Conservation (phyloP, 2,329 filamentous ascomycete species). For the Penicillium sp. region DNA sequence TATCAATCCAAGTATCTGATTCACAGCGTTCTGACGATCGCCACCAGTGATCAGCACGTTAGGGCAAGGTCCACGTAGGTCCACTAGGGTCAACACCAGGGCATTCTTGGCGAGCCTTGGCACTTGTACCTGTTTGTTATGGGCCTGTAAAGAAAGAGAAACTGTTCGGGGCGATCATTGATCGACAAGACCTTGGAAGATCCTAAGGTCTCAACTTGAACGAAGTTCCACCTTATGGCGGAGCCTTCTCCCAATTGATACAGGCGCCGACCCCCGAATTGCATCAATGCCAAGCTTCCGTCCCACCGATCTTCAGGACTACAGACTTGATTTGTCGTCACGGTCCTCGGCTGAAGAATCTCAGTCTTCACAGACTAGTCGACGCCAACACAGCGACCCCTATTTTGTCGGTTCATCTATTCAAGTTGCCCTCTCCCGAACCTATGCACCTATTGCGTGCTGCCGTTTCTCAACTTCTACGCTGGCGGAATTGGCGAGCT, state of each 20-base stretch:
- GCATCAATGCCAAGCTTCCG: neutral
- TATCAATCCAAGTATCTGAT: neutral
- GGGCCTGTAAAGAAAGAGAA: neutral
- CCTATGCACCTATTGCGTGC: neutral
- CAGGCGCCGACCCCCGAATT: neutral
- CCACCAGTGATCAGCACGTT: neutral
- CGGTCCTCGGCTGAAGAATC: neutral
- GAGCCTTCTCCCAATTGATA: neutral
- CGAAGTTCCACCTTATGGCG: neutral
- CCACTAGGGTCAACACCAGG: too few relatives aligned
- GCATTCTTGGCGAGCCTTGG: neutral
- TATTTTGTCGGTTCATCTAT: neutral
- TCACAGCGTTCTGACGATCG: neutral
- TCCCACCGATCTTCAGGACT: neutral
- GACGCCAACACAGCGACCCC: neutral
- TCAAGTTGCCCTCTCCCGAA: neutral
- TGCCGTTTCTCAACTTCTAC: neutral
- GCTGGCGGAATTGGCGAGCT: neutral
- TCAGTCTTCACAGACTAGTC: neutral
- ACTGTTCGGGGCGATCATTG: neutral
- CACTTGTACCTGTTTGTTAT: neutral
- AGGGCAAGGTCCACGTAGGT: neutral
- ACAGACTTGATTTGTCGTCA: neutral
- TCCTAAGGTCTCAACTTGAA: neutral
- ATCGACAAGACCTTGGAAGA: constrained; percentile 1